A percentile compares a stretch with the other conserved stretches of the same genome.
These are phyloP conservation scores for Trametes hirsuta DNA, from an alignment of 1,284 basidiomycete species.

Conservation along the genomic window DNA sequence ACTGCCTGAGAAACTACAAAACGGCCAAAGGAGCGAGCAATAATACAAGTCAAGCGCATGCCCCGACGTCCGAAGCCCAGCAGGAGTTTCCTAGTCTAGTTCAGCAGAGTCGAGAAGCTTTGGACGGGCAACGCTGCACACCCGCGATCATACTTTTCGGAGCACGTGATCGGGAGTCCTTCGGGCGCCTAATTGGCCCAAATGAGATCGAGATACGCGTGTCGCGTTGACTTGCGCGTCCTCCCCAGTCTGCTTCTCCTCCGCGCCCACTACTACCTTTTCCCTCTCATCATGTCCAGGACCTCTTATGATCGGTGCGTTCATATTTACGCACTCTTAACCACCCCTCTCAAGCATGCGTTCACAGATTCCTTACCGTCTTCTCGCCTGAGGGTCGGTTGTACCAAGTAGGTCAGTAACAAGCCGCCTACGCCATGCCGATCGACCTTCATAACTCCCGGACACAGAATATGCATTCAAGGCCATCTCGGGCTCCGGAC, in stretches of 20 bases:
- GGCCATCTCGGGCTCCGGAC: slow-evolving; percentile 95
- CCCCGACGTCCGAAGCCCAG: neutral
- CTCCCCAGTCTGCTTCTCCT: slow-evolving; percentile 16
- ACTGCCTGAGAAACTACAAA: neutral
- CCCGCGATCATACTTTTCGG: slow-evolving; percentile 8
- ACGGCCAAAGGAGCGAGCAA: neutral
- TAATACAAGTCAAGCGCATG: neutral
- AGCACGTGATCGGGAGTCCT: slow-evolving; percentile 14
- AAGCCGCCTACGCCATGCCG: neutral
- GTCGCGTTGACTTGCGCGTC: slow-evolving; percentile 38
- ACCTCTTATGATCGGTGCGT: slow-evolving; percentile 79
- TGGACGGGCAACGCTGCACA: neutral
- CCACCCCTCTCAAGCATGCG: neutral
- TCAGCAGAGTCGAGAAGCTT: neutral
- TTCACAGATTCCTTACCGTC: slow-evolving; percentile 80
- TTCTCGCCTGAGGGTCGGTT: slow-evolving; percentile 94
- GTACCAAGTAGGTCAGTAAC: slow-evolving; percentile 92
- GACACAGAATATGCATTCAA: slow-evolving; percentile 97
- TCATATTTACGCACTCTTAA: neutral
- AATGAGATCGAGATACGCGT: slow-evolving; percentile 23
- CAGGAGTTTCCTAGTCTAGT: neutral
- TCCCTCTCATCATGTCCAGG: slow-evolving; percentile 64
- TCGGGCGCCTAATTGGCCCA: slow-evolving; percentile 4
- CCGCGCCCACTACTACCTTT: slow-evolving; percentile 12
- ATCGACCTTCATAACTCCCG: neutral